A percentile compares a stretch with the other conserved stretches of the same genome.
Evolutionary conservation across 1,284 basidiomycete genomes (phyloP).

Genomic region (Cystobasidium slooffiae): DNA sequence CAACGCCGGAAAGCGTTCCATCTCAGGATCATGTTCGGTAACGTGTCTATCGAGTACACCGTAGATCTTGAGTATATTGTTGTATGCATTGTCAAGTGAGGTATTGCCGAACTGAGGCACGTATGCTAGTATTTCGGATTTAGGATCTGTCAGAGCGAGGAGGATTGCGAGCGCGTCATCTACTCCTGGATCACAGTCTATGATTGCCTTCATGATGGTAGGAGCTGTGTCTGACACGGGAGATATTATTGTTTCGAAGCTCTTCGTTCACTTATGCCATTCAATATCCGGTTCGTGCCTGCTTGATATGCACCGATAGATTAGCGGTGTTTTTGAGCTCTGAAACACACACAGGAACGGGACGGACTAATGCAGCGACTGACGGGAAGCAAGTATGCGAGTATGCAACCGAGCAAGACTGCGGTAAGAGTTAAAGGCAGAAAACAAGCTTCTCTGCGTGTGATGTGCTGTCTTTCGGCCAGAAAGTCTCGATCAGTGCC

Average conservation of each 20-base stretch:
- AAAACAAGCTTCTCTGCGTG: too few relatives aligned
- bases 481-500: too few relatives aligned
- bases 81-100: slow-evolving; percentile 57
- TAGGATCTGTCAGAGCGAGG: slow-evolving; percentile 59
- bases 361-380: too few relatives aligned
- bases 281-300: too few relatives aligned
- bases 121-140: slow-evolving; percentile 69
- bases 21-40: slow-evolving; percentile 61
- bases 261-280: not conserved
- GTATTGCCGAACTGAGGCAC: slow-evolving; percentile 57
- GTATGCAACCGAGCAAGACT: too few relatives aligned
- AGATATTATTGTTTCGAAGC: not conserved
- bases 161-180: slow-evolving; percentile 82
- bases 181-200: slow-evolving; percentile 66
- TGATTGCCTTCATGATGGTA: slow-evolving; percentile 31
- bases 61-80: slow-evolving; percentile 80
- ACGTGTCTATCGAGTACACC: slow-evolving; percentile 72
- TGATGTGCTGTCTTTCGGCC: too few relatives aligned
- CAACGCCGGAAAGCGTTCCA: slow-evolving; percentile 70
- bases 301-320: too few relatives aligned
- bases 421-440: too few relatives aligned
- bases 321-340: too few relatives aligned
- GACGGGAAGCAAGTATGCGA: too few relatives aligned
- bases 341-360: too few relatives aligned
- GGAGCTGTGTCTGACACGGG: not conserved